A percentile compares a stretch with the other conserved stretches of the same genome.
These are phyloP conservation scores for Aspergillus leporis DNA, from an alignment of 495 filamentous ascomycete genomes.

Conservation along the genomic window DNA sequence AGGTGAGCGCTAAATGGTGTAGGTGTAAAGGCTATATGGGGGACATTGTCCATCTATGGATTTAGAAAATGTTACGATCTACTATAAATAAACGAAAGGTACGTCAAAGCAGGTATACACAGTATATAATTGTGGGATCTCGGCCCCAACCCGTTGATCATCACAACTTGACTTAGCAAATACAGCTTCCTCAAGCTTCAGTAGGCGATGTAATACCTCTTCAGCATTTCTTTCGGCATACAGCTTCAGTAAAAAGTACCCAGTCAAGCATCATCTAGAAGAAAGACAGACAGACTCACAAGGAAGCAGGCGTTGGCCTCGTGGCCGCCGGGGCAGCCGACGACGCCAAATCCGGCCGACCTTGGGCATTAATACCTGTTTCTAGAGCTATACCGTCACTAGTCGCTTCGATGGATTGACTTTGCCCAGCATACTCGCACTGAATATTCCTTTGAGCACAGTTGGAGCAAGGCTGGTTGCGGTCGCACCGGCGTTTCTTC, in stretches of 20 bases:
- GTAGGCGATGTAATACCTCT: background rate
- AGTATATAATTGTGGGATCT: background rate
- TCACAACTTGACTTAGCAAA: background rate
- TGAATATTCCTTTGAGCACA: constrained; percentile 23
- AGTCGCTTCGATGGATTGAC: background rate
- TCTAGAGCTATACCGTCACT: background rate
- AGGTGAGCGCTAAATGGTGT: background rate
- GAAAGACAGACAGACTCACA: background rate
- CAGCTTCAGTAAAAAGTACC: background rate
- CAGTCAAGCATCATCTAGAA: background rate
- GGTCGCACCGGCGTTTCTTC: constrained; percentile 32
- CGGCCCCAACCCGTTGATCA: background rate
- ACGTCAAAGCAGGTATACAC: background rate
- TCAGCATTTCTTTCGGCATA: background rate
- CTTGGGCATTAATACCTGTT: background rate
- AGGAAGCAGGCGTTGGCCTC: background rate
- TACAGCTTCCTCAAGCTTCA: background rate
- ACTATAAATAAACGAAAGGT: too few species aligned
- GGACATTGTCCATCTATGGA: background rate
- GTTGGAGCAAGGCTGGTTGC: constrained; percentile 31
- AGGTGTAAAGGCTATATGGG: background rate
- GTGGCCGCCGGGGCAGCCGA: background rate
- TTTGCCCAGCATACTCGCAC: constrained; percentile 21
- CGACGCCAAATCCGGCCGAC: background rate
- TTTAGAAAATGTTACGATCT: background rate